These are phyloP conservation scores for Tetrahymena malaccensis DNA, from an alignment of 73 alveolate genomes.

Conservation along the genomic window DNA sequence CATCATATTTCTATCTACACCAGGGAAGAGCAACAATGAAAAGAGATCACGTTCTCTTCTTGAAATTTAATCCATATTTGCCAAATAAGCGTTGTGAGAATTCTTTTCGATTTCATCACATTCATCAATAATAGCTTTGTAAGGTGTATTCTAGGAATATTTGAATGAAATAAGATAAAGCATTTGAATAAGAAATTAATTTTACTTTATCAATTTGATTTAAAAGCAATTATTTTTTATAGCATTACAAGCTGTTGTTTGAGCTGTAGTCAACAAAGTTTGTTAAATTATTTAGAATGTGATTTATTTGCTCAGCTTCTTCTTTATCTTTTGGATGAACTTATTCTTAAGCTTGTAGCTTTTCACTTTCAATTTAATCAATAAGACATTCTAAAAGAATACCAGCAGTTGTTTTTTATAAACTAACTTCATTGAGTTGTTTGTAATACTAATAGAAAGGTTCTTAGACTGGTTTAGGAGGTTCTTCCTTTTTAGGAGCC, in stretches of 20 bases:
- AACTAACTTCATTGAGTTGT: not conserved
- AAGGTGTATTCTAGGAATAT: not conserved
- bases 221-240: not conserved
- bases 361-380: conserved; percentile 21
- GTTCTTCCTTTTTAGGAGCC: not conserved
- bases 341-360: not conserved
- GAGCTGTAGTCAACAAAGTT: not conserved
- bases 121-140: not conserved
- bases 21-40: conserved; percentile 62
- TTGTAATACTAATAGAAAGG: conserved; percentile 23
- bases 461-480: conserved; percentile 11
- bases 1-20: conserved; percentile 67
- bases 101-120: conserved; percentile 35
- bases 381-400: conserved; percentile 12
- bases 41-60: conserved; percentile 23
- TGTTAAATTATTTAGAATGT: not conserved
- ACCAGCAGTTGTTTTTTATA: conserved; percentile 8
- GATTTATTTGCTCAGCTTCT: conserved; percentile 32
- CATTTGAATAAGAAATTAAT: not conserved
- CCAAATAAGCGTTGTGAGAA: conserved; percentile 2
- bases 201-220: not conserved
- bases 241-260: not conserved
- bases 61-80: conserved; percentile 3
- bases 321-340: conserved; percentile 38
- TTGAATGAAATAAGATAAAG: not conserved